Conservation (phyloP, 805 yeast genomes). For the Spathaspora passalidarum region DNA sequence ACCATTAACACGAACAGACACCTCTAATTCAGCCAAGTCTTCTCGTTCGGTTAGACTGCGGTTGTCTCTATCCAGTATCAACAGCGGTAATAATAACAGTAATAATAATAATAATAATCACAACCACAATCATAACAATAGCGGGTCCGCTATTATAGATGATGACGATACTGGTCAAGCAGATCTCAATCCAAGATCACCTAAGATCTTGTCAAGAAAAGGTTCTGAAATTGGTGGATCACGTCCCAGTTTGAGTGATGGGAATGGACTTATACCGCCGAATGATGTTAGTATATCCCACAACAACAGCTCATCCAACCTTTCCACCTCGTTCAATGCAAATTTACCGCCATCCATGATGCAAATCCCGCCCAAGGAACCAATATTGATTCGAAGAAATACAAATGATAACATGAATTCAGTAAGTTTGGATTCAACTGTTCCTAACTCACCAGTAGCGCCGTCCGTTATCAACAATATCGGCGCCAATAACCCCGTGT, state of each 20-base stretch:
- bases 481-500: slow-evolving; percentile 2
- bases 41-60: slow-evolving; percentile 45
- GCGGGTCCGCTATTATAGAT: slow-evolving; percentile 2
- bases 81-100: slow-evolving; percentile 19
- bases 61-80: slow-evolving; percentile 20
- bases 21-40: slow-evolving; percentile 48
- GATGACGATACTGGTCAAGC: slow-evolving; percentile 10
- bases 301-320: slow-evolving; percentile 7
- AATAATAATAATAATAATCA: background rate
- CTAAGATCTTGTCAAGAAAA: slow-evolving; percentile 28
- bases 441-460: slow-evolving; percentile 4
- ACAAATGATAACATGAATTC: slow-evolving; percentile 32
- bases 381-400: slow-evolving; percentile 59
- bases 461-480: slow-evolving; percentile 1
- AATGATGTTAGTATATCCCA: slow-evolving; percentile 6
- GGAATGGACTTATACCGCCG: background rate
- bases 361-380: slow-evolving; percentile 67
- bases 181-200: slow-evolving; percentile 23
- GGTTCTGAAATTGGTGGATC: slow-evolving; percentile 17
- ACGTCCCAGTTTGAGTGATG: background rate
- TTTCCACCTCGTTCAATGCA: slow-evolving; percentile 10
- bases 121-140: slow-evolving; percentile 3
- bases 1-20: slow-evolving; percentile 56
- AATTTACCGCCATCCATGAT: slow-evolving; percentile 65
- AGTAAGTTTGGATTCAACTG: slow-evolving; percentile 8